phyloP scores from a whole-genome alignment of 257 asterid species.

The Cordia subcordata region DNA sequence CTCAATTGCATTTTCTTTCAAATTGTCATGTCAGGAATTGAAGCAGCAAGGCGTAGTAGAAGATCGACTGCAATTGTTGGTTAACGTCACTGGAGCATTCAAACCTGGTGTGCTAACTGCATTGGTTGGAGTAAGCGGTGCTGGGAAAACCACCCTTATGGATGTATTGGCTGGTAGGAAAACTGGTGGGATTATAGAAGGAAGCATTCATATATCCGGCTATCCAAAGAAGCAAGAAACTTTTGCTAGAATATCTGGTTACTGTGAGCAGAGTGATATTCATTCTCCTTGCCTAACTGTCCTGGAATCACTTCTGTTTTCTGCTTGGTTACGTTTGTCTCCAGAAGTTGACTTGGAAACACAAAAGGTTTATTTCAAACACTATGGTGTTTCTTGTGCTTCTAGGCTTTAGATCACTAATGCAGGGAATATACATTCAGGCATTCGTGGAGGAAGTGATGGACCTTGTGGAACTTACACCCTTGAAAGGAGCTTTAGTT shows the following conservation, averaged over 20 bases:
- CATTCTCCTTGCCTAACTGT: slow-evolving; percentile 95
- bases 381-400: slow-evolving; percentile 3
- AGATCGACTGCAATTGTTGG: slow-evolving; percentile 71
- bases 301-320: slow-evolving; percentile 81
- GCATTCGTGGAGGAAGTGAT: slow-evolving; percentile 94
- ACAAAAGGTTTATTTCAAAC: slow-evolving; percentile 55
- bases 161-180: slow-evolving; percentile 96
- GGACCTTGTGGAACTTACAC: slow-evolving; percentile 92
- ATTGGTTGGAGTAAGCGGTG: slow-evolving; percentile 94
- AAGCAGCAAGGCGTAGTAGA: slow-evolving; percentile 83
- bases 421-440: slow-evolving; percentile 36
- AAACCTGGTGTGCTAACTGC: slow-evolving; percentile 95
- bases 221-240: slow-evolving; percentile 88
- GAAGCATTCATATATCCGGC: slow-evolving; percentile 76
- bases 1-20: not conserved
- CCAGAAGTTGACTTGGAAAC: slow-evolving; percentile 73
- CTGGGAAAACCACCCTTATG: slow-evolving; percentile 97
- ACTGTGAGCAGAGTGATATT: slow-evolving; percentile 94
- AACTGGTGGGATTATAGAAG: slow-evolving; percentile 88
- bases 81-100: slow-evolving; percentile 80
- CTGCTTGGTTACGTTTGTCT: slow-evolving; percentile 86
- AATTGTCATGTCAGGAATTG: slow-evolving; percentile 56
- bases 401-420: slow-evolving; percentile 21
- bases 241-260: slow-evolving; percentile 93
- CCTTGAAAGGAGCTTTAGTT: slow-evolving; percentile 77